A percentile compares a stretch with the other conserved stretches of the same genome.
phyloP scores from a whole-genome alignment of 2,329 filamentous ascomycete genomes.

The Neofusicoccum sp. region DNA sequence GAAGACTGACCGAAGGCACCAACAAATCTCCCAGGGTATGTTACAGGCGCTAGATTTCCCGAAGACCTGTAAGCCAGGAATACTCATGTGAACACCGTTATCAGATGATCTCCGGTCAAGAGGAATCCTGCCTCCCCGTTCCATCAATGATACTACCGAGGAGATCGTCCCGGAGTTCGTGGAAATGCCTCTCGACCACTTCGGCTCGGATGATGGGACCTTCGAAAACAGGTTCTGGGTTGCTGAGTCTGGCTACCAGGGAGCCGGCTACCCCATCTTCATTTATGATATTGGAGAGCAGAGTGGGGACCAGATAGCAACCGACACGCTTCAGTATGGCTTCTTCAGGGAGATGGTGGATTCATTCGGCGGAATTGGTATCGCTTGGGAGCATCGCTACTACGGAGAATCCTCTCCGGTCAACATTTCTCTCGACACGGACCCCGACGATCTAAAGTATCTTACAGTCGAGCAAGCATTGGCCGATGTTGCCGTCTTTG shows the following conservation, averaged over 20 bases:
- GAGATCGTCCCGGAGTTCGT: slow-evolving; percentile 34
- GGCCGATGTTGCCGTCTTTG: slow-evolving; percentile 45
- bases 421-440: slow-evolving; percentile 35
- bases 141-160: background rate
- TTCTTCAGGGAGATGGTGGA: slow-evolving; percentile 17
- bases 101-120: background rate
- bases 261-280: slow-evolving; percentile 40
- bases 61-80: background rate
- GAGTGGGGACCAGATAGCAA: slow-evolving; percentile 28
- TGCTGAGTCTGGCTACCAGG: slow-evolving; percentile 34
- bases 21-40: background rate
- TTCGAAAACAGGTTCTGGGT: slow-evolving; percentile 45
- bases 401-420: slow-evolving; percentile 45
- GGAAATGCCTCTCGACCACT: slow-evolving; percentile 40
- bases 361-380: slow-evolving; percentile 31
- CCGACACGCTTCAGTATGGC: background rate
- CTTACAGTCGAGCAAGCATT: slow-evolving; percentile 46
- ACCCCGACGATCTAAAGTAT: slow-evolving; percentile 37
- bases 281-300: slow-evolving; percentile 42
- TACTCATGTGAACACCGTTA: background rate
- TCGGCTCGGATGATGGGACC: slow-evolving; percentile 33
- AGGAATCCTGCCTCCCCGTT: background rate
- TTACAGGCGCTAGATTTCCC: background rate
- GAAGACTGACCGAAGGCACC: background rate
- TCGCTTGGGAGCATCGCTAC: slow-evolving; percentile 46